Base-by-base conservation (phyloP, 306 rosid species). In the Medicago ruthenica region DNA sequence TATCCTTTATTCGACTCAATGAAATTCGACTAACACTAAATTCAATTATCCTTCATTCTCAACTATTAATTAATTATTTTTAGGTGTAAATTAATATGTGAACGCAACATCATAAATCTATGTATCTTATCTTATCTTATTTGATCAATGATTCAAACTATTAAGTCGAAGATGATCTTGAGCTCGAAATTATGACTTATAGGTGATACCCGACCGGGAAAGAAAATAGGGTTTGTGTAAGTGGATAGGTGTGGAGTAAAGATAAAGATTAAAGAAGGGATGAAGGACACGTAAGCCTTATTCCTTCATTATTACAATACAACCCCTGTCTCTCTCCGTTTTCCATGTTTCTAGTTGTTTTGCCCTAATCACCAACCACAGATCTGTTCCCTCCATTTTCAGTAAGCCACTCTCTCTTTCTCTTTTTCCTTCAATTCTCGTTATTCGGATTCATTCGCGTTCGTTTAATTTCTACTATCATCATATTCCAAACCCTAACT, bases 381-480 rank as follows among this genome's bases (percentile, higher is more conserved):
- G 77, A 75, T 81, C 84, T 76, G 14, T 76, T 48, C 41, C 68
- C 77, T 62, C 62, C 81, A 27, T 76, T 81, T 76, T 17, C 77
- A 14, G 84, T 76, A 81, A 76, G 78, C 62, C 5, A 27, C 63
- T 14, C 60, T 57, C 27, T 45, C n/a, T 24, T 9, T 22, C 17
- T 31, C 42, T 34, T 61, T 27, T 24, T 54, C 12, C 34, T 14
- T 74, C 27, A 75, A 75, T 54, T 37, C 39, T 17, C 17, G 3
- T 4, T 17, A 71, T 71, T 39, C 22, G 3, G 2, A 27, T 59
- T 59, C 31, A 7, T 62, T 62, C 39, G 54, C 67, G 18, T 71
- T 24, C 18, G 10, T 22, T 21, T 45, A 18, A 41, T 41, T 10
- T 31, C 37, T 34, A 34, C 37, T 77, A 41, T 5, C 9, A 20